Evolutionary conservation across 1,284 basidiomycete genomes (phyloP), one percentile per base, ranked within the genome.

Genomic region (Jaminaea rosea): DNA sequence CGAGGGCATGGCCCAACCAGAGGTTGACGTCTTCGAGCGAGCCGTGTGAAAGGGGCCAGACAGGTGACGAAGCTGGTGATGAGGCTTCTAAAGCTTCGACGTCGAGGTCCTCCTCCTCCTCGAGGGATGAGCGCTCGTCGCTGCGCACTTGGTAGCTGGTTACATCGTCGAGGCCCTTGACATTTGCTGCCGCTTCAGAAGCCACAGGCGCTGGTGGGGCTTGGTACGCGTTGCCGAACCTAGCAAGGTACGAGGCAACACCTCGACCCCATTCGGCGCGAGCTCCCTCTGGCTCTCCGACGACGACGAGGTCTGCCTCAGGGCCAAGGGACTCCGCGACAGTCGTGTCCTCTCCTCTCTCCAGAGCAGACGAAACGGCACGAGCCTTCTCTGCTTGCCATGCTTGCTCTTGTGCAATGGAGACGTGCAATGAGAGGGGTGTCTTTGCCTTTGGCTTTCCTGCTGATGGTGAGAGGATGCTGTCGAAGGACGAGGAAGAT

Each of bases 231-330:
- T 67, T 55, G 3, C 62, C 60, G 46, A 62, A 56, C 46, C 68
- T 58, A 10, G 67, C 70, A 8, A 73, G 62, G 44, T 62, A 62
- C 23, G 63, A 65, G 29, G 70, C 67, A 2, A 70, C 69, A 36
- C 69, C 70, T 4, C 60, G 63, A 21, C 62, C 57, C 70, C 70
- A 73, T 6, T 63, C 52, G 15, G 58, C 49, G 10, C 57, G 57
- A 4, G 70, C 59, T 9, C 70, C 70, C 32, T 59, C 45, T 23
- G 65, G 67, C 56, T 73, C 71, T 24, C 71, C 71, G 1, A 73
- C 53, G 26, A 73, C 60, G 42, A 72, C 58, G n/a, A 71, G 57
- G 32, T 73, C 71, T 8, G 67, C 63, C 53, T 73, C 71, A n/a
- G 57, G 53, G 15, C 67, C 71, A 2, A 73, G 60, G 46, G 58